Evolutionary conservation across 352 stramenopile species (phyloP).

Genomic region (Phytophthora multivora): DNA sequence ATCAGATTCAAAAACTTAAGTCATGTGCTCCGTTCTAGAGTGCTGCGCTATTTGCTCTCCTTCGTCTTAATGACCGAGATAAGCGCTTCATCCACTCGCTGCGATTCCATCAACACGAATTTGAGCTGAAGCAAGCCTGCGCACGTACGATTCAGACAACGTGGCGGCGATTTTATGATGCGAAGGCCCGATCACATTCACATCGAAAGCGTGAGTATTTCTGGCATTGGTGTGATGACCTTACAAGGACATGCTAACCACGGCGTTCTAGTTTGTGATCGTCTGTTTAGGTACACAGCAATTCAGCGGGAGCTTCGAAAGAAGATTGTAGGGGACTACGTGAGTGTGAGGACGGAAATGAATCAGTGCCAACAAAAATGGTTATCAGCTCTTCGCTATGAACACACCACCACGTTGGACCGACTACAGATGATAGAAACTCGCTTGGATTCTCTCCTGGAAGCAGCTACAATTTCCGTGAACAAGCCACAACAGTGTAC

Average conservation of each 20-base stretch:
- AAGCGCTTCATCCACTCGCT: conserved; percentile 65
- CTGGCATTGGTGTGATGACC: no score
- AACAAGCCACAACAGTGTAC: conserved; percentile 14
- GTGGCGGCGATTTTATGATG: conserved; percentile 44
- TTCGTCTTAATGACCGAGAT: conserved; percentile 61
- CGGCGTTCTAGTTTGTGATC: conserved; percentile 25
- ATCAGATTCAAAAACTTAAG: no score
- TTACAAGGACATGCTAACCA: background rate
- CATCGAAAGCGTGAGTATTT: conserved; percentile 34
- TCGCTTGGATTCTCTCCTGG: conserved; percentile 46
- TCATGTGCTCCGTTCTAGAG: conserved; percentile 35
- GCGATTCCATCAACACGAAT: conserved; percentile 46
- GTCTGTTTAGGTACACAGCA: conserved; percentile 40
- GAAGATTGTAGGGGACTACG: conserved; percentile 45
- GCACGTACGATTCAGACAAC: conserved; percentile 66
- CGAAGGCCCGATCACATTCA: background rate
- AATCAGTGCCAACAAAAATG: conserved; percentile 51
- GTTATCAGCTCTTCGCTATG: conserved; percentile 45
- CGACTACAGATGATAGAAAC: conserved; percentile 45
- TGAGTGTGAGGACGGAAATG: conserved; percentile 47
- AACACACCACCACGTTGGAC: conserved; percentile 48
- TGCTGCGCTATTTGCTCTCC: conserved; percentile 64
- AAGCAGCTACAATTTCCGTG: conserved; percentile 17
- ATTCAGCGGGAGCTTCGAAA: conserved; percentile 59
- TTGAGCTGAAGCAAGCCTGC: conserved; percentile 47